Evolutionary conservation across 2,329 filamentous ascomycete genomes (phyloP), one percentile per base, ranked within the genome.

Genomic region (Lasiodiplodia sp.): DNA sequence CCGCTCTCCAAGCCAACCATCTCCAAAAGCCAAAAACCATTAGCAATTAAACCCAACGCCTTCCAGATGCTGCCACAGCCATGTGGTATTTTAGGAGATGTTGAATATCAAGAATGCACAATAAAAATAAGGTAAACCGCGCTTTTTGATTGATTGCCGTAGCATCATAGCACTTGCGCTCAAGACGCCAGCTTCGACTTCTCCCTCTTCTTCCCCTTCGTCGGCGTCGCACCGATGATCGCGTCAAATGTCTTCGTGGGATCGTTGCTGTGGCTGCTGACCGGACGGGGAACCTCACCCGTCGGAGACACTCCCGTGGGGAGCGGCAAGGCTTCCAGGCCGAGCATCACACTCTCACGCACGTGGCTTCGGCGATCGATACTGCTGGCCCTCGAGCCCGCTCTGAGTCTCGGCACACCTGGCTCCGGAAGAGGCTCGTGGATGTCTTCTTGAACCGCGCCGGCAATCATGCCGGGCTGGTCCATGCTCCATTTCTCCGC

Each of bases 401-500:
- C 40, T 14, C 58, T 21, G 40, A 63, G 40, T n/a, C 47, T 62
- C 16, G 47, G 67, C 38, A 66, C 64, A 49, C 57, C 57, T 7
- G 77, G 77, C 25, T 77, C 75, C 12, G 75, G 75, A 11, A 79
- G 73, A 18, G 77, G 76, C 14, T 73, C 69, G 18, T 74, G 70
- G 12, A 75, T 74, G 40, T 78, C 67, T 55, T 80, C 78, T 21
- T 77, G 72, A 70, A 79, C 77, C 3, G 78, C 78, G 6, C 76
- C 77, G 12, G 75, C 74, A 38, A 80, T 70, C 25, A 79, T 62
- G 0, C 70, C 75, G 57, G 78, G 77, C 55, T 76, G 72, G 12
- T 82, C 80, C 44, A 82, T 81, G 10, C 83, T 83, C 90, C 90
- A 92, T 72, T 86, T 82, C 72, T 87, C 84, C 3, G 89, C 89